Evolutionary conservation across 177 flowering plant species (phyloP), one percentile per base, ranked within the genome.

Genomic region (Telopea speciosissima): DNA sequence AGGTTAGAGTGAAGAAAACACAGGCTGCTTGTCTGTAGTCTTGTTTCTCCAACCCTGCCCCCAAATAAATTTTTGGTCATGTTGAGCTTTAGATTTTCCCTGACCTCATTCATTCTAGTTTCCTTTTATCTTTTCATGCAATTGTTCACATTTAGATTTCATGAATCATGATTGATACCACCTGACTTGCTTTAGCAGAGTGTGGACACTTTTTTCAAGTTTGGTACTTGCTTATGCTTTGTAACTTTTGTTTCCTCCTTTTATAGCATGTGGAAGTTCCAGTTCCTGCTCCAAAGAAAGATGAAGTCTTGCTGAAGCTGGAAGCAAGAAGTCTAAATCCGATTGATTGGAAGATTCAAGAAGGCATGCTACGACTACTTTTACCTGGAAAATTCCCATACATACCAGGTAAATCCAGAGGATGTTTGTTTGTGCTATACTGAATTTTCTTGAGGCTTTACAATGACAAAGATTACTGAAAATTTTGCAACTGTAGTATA

Each of bases 301-400:
- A 68, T 49, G 89, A 88, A 74, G 74, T 86, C 63, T 75, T 86
- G 78, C 8, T 88, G 3, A 86, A 83, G 69, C 1, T 86, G 65
- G 61, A 58, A 5, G 61, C 61, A 58, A 19, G 9, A 58, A 58
- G n/a, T 19, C 23, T 58, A 16, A 58, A 58, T 58, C 61, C 61
- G 7, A 8, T 58, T 21, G 61, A 58, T 58, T 58, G 61, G 61
- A 58, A 58, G 87, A 88, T 74, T 89, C 91, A 28, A 74, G 62
- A 19, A 81, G 80, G 79, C 66, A 86, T 80, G 24, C 83, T 84
- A 58, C n/a, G 61, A 58, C 61, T 24, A 19, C 7, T 70, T 88
- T 86, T 59, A 61, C 69, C 61, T 7, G 22, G n/a, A 4, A 58
- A 58, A 58, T 58, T 58, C 61, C 61, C 61, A n/a, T n/a, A 58